A percentile compares a stretch with the other conserved stretches of the same genome.
These are phyloP conservation scores for Emergomyces pasteurianus DNA, from an alignment of 2,329 filamentous ascomycete genomes.

Conservation along the genomic window DNA sequence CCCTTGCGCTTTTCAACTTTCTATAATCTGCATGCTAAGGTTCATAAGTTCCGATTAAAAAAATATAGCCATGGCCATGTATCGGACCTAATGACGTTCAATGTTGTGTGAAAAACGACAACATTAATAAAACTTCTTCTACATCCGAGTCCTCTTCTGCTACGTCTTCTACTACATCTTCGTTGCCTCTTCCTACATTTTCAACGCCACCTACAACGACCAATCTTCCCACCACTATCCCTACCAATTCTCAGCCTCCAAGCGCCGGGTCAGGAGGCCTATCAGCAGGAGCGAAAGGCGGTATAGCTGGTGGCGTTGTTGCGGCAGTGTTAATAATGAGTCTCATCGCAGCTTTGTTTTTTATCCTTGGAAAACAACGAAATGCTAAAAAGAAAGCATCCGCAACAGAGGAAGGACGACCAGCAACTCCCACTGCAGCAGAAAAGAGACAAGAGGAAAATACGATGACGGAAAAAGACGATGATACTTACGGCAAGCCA, in stretches of 20 bases:
- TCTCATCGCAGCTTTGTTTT: neutral
- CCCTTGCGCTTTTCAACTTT: neutral
- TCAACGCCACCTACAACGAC: neutral
- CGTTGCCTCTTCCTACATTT: neutral
- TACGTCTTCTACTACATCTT: neutral
- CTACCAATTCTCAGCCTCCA: neutral
- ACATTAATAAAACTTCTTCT: neutral
- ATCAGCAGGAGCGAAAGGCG: neutral
- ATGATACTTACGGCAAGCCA: neutral
- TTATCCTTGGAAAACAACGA: neutral
- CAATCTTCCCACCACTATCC: neutral
- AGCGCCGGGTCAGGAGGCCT: neutral
- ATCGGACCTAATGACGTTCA: neutral
- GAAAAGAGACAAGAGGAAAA: neutral
- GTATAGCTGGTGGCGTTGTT: neutral
- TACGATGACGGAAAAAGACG: neutral
- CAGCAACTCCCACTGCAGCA: neutral
- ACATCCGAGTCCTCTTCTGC: neutral
- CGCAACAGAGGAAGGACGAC: neutral
- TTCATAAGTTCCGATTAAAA: neutral
- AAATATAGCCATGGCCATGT: neutral
- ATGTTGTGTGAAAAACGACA: neutral
- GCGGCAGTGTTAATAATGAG: neutral
- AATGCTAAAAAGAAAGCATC: neutral
- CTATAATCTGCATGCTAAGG: neutral